A percentile compares a stretch with the other conserved stretches of the same genome.
Conservation (phyloP, 352 stramenopile species). For the Globisporangium yorkense region DNA sequence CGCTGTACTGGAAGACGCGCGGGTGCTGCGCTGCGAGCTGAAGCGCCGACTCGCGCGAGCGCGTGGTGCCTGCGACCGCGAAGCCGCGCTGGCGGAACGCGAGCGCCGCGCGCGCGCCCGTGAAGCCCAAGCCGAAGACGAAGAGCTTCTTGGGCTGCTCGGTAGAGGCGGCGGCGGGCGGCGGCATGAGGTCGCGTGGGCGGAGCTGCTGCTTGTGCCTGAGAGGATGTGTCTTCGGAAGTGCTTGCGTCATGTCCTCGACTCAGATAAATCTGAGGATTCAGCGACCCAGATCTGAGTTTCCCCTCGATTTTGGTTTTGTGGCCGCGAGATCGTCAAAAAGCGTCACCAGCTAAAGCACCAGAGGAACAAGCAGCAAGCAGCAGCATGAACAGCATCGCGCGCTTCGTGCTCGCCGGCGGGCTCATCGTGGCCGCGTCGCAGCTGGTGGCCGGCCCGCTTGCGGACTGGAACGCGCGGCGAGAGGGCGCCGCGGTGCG, state of each 20-base stretch:
- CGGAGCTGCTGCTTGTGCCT: no score
- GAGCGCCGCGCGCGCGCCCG: conserved; percentile 60
- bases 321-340: neutral
- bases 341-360: neutral
- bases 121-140: conserved; percentile 88
- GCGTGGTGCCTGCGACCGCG: conserved; percentile 64
- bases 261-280: no score
- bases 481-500: conserved; percentile 55
- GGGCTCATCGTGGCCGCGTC: conserved; percentile 62
- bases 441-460: conserved; percentile 55
- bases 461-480: conserved; percentile 76
- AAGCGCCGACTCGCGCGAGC: conserved; percentile 37
- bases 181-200: no score
- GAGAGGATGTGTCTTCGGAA: no score
- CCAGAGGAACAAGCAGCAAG: neutral
- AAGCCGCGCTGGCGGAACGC: conserved; percentile 63
- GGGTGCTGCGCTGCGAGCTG: conserved; percentile 33
- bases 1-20: conserved; percentile 29
- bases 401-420: conserved; percentile 65
- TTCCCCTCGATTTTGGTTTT: neutral
- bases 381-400: conserved; percentile 59
- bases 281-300: neutral
- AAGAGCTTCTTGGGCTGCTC: conserved; percentile 53
- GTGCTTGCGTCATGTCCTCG: neutral
- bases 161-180: neutral